Evolutionary conservation across 768 basidiomycete species (phyloP).

Genomic region (Naematelia encephala): DNA sequence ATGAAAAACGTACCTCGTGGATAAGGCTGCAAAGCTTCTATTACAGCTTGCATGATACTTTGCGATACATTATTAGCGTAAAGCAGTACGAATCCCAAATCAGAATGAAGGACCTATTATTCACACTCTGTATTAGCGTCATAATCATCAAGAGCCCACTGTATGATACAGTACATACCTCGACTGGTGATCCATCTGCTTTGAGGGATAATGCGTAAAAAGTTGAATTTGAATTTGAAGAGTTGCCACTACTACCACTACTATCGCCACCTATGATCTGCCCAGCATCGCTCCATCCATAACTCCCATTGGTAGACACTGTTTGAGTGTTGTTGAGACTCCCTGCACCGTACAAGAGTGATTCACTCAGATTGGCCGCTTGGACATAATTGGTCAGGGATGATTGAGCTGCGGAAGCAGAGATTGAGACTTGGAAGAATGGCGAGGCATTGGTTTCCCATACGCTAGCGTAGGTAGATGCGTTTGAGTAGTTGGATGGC

Average conservation of each 20-base stretch:
- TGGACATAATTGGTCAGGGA: conserved; percentile 52
- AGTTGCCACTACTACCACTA: too few species aligned
- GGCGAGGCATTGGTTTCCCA: conserved; percentile 52
- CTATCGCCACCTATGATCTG: conserved; percentile 17
- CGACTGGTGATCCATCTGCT: conserved; percentile 52
- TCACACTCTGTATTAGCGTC: background rate
- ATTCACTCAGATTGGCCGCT: conserved; percentile 48
- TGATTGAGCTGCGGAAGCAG: conserved; percentile 39
- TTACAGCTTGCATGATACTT: conserved; percentile 51
- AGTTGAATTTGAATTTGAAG: conserved; percentile 34
- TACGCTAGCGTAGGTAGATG: conserved; percentile 27
- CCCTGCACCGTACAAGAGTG: conserved; percentile 39
- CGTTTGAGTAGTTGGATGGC: conserved; percentile 30
- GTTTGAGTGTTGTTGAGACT: conserved; percentile 18
- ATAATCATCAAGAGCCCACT: background rate
- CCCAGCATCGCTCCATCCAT: conserved; percentile 8
- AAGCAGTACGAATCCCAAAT: conserved; percentile 54
- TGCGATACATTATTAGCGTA: conserved; percentile 53
- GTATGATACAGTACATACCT: conserved; percentile 51
- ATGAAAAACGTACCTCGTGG: conserved; percentile 52
- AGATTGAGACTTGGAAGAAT: conserved; percentile 53
- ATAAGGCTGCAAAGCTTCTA: conserved; percentile 54
- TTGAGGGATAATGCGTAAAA: conserved; percentile 55
- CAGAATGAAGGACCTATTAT: conserved; percentile 52
- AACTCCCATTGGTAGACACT: background rate